Evolutionary conservation across 495 filamentous ascomycete genomes (phyloP).

Genomic region (Jackrogersella multiformis): DNA sequence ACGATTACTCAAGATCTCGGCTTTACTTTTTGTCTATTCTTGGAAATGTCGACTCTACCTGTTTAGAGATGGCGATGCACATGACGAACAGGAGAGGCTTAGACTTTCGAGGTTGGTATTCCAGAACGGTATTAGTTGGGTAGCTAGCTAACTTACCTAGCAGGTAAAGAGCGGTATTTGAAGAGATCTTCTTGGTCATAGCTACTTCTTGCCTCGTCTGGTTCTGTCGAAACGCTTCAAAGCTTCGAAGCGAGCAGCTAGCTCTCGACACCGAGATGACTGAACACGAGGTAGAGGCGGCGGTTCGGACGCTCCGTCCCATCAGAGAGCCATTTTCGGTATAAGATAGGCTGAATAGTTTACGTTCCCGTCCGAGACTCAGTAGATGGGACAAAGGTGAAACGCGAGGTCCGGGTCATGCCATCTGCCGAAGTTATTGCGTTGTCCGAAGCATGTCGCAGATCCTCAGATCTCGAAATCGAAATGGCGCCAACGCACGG

Average conservation of each 20-base stretch:
- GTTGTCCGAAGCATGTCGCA: conserved; percentile 32
- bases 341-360: conserved; percentile 10
- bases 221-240: no score
- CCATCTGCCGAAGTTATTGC: conserved; percentile 12
- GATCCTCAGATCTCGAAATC: conserved; percentile 29
- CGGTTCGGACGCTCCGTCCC: conserved; percentile 7
- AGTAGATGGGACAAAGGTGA: conserved; percentile 29
- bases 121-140: no score
- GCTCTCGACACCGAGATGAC: background rate
- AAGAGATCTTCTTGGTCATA: background rate
- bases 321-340: background rate
- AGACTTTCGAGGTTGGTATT: background rate
- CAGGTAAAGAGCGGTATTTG: no score
- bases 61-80: background rate
- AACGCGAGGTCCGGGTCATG: conserved; percentile 13
- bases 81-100: background rate
- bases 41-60: background rate
- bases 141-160: no score
- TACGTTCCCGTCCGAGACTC: conserved; percentile 1
- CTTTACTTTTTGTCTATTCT: background rate
- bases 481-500: conserved; percentile 1
- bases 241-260: background rate
- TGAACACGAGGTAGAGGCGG: background rate
- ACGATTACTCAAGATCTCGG: background rate
- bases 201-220: no score